Percentiles rank a stretch among this genome's conserved stretches.
Evolutionary conservation across 768 basidiomycete species (phyloP).

Genomic region (Xerocomus brunneocitrinus): DNA sequence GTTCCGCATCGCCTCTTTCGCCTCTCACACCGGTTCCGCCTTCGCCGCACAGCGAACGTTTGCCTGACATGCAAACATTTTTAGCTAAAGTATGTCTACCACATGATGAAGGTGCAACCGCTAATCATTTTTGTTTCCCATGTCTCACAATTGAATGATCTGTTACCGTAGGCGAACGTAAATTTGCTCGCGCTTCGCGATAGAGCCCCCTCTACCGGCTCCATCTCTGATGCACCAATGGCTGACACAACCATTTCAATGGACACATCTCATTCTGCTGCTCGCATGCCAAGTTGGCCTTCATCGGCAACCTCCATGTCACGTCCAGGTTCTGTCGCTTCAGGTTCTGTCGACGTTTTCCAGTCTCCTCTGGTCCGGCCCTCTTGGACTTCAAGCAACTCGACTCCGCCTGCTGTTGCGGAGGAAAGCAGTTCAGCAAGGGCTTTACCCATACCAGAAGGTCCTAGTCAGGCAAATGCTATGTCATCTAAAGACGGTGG

Average conservation of each 20-base stretch:
- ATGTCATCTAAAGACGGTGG: not conserved
- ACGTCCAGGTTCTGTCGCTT: not conserved
- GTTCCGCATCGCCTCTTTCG: constrained; percentile 29
- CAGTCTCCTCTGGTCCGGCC: constrained; percentile 3
- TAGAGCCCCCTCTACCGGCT: not conserved
- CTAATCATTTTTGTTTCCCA: constrained; percentile 1
- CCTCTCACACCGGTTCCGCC: constrained; percentile 51
- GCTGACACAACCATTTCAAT: constrained; percentile 4
- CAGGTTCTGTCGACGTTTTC: not conserved
- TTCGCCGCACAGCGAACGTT: constrained; percentile 33
- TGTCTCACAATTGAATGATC: not conserved
- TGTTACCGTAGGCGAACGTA: not conserved
- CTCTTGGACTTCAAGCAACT: not conserved
- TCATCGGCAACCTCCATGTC: too few species aligned
- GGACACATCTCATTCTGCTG: not conserved
- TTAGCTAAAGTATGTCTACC: constrained; percentile 18
- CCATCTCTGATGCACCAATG: not conserved
- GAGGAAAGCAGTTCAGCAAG: not conserved
- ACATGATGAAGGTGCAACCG: not conserved
- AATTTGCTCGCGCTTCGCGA: not conserved
- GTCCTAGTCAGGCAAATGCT: not conserved
- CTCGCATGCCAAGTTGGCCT: too few species aligned
- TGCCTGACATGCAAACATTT: constrained; percentile 11
- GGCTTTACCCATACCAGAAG: not conserved
- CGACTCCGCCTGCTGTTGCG: not conserved